phyloP scores from a whole-genome alignment of 306 rosid species.

The Cucurbita moschata region DNA sequence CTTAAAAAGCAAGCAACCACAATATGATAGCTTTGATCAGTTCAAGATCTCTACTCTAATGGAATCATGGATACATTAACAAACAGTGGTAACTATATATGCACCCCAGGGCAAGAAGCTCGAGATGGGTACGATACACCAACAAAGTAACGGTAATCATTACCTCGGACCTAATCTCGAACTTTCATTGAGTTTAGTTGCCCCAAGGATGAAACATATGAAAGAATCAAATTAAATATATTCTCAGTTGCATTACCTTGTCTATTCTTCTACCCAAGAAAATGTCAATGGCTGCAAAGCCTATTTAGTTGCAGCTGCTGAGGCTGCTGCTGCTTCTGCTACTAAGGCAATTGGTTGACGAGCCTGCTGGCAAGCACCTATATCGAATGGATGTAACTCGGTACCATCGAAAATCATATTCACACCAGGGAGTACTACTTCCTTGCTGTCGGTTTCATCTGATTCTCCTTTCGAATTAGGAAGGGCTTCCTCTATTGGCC shows the following conservation, averaged over 20 bases:
- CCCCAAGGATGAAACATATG: neutral
- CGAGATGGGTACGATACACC: neutral
- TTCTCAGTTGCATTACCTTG: constrained; percentile 7
- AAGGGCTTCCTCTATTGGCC: constrained; percentile 36
- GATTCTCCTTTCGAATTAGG: constrained; percentile 41
- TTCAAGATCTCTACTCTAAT: neutral
- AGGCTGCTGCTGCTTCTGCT: constrained; percentile 72
- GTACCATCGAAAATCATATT: constrained; percentile 88
- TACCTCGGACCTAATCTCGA: constrained; percentile 22
- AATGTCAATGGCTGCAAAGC: constrained; percentile 11
- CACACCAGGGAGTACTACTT: constrained; percentile 73
- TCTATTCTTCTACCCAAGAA: constrained; percentile 7
- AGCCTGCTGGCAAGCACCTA: constrained; percentile 92
- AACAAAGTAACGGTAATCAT: neutral
- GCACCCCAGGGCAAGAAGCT: neutral
- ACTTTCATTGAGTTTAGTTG: neutral
- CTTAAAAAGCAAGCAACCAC: neutral
- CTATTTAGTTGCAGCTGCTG: constrained; percentile 43
- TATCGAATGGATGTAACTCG: constrained; percentile 70
- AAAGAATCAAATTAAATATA: neutral
- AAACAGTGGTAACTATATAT: neutral
- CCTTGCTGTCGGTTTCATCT: constrained; percentile 73
- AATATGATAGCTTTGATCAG: neutral
- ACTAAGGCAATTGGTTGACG: constrained; percentile 75
- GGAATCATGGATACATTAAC: neutral